Evolutionary conservation across 2,329 filamentous ascomycete genomes (phyloP).

Genomic region (Aureobasidium sp.): DNA sequence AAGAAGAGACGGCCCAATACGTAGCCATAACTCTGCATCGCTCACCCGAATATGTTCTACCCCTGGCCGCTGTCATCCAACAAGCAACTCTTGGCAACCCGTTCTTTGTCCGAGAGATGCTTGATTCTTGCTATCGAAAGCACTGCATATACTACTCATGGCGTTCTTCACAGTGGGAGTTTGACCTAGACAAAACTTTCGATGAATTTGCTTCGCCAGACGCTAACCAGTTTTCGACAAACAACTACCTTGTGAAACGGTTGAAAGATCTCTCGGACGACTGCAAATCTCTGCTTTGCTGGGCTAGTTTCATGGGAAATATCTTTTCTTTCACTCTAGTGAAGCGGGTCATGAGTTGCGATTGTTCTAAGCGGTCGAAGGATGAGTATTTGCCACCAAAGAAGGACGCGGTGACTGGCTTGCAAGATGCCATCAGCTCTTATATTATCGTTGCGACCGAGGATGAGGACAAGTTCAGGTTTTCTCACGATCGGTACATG

Average conservation of each 20-base stretch:
- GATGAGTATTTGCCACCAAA: conserved; percentile 44
- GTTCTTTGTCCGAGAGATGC: conserved; percentile 86
- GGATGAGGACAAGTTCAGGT: conserved; percentile 75
- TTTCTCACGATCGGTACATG: conserved; percentile 80
- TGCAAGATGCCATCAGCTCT: conserved; percentile 72
- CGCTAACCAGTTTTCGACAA: conserved; percentile 71
- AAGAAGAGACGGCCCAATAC: conserved; percentile 73
- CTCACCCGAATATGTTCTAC: conserved; percentile 59
- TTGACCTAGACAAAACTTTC: conserved; percentile 71
- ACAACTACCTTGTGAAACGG: conserved; percentile 70
- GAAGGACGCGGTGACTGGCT: conserved; percentile 63
- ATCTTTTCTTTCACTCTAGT: conserved; percentile 78
- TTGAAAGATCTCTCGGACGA: conserved; percentile 66
- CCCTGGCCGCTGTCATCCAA: conserved; percentile 75
- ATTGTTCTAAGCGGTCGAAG: conserved; percentile 51
- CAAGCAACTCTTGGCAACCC: conserved; percentile 84
- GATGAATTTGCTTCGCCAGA: conserved; percentile 71
- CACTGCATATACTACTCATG: conserved; percentile 89
- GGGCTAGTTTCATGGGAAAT: conserved; percentile 75
- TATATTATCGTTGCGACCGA: conserved; percentile 76
- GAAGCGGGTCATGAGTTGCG: conserved; percentile 64
- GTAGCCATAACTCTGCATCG: conserved; percentile 74
- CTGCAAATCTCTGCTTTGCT: conserved; percentile 71
- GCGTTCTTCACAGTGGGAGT: conserved; percentile 71
- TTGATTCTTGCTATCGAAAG: conserved; percentile 76